Evolutionary conservation across 768 basidiomycete genomes (phyloP), one percentile per base, ranked within the genome.

Genomic region (Sistotremastrum niveocremeum): DNA sequence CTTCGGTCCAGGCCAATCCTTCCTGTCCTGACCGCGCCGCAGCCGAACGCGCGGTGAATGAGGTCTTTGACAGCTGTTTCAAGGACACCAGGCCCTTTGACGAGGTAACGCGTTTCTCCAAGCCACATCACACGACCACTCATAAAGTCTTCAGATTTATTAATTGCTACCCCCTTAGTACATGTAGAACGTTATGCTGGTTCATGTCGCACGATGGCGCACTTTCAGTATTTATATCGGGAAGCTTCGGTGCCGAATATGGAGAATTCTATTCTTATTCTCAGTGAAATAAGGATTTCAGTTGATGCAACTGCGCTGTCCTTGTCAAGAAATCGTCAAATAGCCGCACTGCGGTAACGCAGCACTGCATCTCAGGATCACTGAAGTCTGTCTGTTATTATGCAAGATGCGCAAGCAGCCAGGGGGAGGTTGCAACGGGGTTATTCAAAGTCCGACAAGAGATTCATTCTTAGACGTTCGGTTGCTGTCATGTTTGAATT

Each of bases 21-120:
- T 68, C 72, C 20, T 97, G 93, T 58, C 79, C 80, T 1, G 76
- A 82, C 56, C 62, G 69, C 36, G 84, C 71, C 4, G 68, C 83
- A 29, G 94, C 93, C 8, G 89, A 91, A 60, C 73, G 74, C 47
- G 90, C 80, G 1, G 93, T 98, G 40, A 95, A 97, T 53, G 87
- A 95, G 60, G 94, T 94, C 34, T 99, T 87, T 84, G 90, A 90
- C 57, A 90, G 87, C 54, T 99, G 94, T 62, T 91, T 87, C 63
- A 81, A 74, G 35, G 95, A 98, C 60, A 97, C 93, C 5, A 66
- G 94, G 51, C 94, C 95, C 6, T 99, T 97, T 60, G 95, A 99
- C 61, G 93, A 98, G 81, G 89, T 88, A 54, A 39, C 57, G 47
- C 46, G 59, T 50, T 8, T 5, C 20, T 20, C 20, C 20, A 20